Evolutionary conservation across 2,329 filamentous ascomycete species (phyloP), one percentile per base, ranked within the genome.

Genomic region (Fusarium domesticum): DNA sequence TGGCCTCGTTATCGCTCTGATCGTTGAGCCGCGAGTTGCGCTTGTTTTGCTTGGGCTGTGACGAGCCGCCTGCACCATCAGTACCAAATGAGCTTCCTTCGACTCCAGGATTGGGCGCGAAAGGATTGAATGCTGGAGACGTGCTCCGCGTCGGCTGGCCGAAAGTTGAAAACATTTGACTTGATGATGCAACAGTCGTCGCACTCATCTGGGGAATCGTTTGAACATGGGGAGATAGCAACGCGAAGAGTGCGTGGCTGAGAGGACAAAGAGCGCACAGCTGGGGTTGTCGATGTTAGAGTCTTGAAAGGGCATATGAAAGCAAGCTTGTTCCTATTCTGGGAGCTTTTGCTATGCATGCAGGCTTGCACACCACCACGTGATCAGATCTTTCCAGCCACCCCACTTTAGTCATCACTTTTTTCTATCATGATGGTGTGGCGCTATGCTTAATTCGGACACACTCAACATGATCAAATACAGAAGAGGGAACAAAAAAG

Each of bases 131-230:
- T 44, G 59, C 61, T 46, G 64, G 57, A 59, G 66, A 60, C 52
- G 61, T 56, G 54, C 57, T 61, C 53, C 60, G 57, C 62, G 65
- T 62, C 56, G 64, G 58, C 54, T 64, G 63, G 53, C 62, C 59
- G 47, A 68, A 62, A 42, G 64, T 52, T 46, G 67, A 64, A 61
- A 66, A 64, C 67, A 70, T 70, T 57, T 63, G 59, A 57, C 52
- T 62, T 56, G 66, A 67, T 64, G 66, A 66, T 66, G 67, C 68
- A 68, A 68, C 66, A 47, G 49, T 50, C 55, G 66, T 69, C 64
- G 66, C 68, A 65, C 58, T 64, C 66, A 69, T 60, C 64, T 56
- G 55, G 45, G 48, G 43, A 51, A 48, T 59, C 50, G 59, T 59
- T 60, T 59, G 58, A 52, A 58, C 67, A 70, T 70, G 58, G 50